Evolutionary conservation across 257 asterid genomes (phyloP).

Genomic region (Solanum clarkiae): DNA sequence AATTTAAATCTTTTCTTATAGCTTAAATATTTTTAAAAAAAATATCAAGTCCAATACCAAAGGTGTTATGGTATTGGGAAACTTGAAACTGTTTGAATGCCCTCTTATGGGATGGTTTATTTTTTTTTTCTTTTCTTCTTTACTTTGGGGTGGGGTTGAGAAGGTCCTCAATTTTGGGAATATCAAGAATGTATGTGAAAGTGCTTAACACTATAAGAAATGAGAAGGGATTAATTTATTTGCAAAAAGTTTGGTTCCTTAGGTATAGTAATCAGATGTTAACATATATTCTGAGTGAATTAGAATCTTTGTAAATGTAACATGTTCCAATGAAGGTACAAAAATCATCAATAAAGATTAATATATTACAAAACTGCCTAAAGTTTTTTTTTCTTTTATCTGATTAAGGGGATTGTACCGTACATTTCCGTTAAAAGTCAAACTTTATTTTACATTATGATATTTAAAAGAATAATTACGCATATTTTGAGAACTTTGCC

Average conservation of each 20-base stretch:
- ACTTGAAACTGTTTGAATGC: background rate
- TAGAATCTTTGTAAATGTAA: constrained; percentile 23
- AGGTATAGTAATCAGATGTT: constrained; percentile 30
- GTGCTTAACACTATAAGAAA: constrained; percentile 9
- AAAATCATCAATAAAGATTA: background rate
- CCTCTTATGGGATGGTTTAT: background rate
- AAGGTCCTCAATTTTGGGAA: background rate
- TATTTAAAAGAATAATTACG: background rate
- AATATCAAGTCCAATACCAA: background rate
- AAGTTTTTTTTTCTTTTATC: background rate
- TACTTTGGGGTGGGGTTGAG: background rate
- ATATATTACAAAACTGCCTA: background rate
- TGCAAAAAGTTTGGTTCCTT: constrained; percentile 8
- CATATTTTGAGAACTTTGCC: background rate
- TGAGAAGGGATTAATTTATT: constrained; percentile 3
- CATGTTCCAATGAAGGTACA: constrained; percentile 20
- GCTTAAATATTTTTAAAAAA: background rate
- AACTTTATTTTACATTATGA: background rate
- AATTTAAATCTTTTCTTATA: background rate
- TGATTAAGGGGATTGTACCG: background rate
- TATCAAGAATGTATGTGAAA: background rate
- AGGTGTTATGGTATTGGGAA: background rate
- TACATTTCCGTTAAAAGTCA: background rate
- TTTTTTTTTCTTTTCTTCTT: background rate
- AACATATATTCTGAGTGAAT: constrained; percentile 31